These are phyloP conservation scores for Rehmannia glutinosa DNA, from an alignment of 257 asterid species.

Conservation along the genomic window DNA sequence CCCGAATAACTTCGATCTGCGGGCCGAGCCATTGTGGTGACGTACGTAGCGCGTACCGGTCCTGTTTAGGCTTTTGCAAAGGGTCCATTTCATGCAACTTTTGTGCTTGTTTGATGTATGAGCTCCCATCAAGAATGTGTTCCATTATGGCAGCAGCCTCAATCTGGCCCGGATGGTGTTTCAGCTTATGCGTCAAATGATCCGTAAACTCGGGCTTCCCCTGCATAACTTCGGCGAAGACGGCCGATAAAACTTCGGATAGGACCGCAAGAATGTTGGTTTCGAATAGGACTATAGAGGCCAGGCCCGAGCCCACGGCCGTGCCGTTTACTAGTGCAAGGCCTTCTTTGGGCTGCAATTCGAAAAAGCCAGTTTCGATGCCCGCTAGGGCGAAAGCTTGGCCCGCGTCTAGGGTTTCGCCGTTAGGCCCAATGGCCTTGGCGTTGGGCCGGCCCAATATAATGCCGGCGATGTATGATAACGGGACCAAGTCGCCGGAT, in stretches of 20 bases:
- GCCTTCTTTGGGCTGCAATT: no score
- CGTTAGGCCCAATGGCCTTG: constrained; percentile 31
- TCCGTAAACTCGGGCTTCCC: constrained; percentile 47
- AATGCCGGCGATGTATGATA: constrained; percentile 39
- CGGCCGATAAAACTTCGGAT: constrained; percentile 24
- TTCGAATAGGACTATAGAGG: constrained; percentile 34
- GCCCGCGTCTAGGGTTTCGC: constrained; percentile 15
- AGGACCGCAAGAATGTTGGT: constrained; percentile 27
- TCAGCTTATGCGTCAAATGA: constrained; percentile 33
- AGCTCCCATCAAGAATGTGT: constrained; percentile 36
- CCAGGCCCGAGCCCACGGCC: constrained; percentile 42
- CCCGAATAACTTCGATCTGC: constrained; percentile 38
- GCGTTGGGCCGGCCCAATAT: constrained; percentile 38
- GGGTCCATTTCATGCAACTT: constrained; percentile 32
- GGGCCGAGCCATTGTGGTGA: constrained; percentile 50
- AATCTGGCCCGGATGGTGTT: constrained; percentile 49
- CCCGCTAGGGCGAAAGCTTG: constrained; percentile 29
- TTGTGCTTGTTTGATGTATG: constrained; percentile 22
- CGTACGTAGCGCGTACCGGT: constrained; percentile 38
- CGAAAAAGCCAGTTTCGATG: no score
- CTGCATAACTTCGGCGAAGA: constrained; percentile 42
- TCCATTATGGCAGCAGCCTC: constrained; percentile 44
- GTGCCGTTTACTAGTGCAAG: no score
- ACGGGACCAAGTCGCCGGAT: constrained; percentile 39
- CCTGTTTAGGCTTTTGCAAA: constrained; percentile 39